Percentiles rank a stretch among this genome's conserved stretches.
phyloP scores from a whole-genome alignment of 129 eudicot species.

The Lactuca sativa region DNA sequence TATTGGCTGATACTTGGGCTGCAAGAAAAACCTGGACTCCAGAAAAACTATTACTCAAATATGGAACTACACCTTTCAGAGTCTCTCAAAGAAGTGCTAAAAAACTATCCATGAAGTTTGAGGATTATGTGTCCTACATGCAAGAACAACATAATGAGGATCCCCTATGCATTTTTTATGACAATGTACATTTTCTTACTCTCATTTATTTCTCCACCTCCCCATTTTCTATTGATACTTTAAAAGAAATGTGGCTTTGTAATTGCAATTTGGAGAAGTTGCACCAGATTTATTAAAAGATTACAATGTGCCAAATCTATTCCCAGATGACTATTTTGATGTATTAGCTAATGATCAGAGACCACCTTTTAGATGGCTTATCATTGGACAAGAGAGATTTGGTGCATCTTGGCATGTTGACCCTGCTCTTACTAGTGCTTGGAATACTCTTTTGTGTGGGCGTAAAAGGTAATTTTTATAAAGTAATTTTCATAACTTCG shows the following conservation, averaged over 20 bases:
- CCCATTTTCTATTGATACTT: slow-evolving; percentile 3
- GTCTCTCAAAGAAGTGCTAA: slow-evolving; percentile 80
- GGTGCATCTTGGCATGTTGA: slow-evolving; percentile 99
- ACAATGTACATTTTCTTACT: slow-evolving; percentile 53
- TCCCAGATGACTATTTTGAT: slow-evolving; percentile 83
- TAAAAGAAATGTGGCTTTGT: slow-evolving; percentile 17
- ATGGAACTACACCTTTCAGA: slow-evolving; percentile 62
- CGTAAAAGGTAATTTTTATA: slow-evolving; percentile 72
- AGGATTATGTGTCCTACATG: slow-evolving; percentile 76
- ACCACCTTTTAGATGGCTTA: slow-evolving; percentile 95
- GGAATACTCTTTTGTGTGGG: slow-evolving; percentile 80
- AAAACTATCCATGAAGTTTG: slow-evolving; percentile 64
- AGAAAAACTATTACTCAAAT: slow-evolving; percentile 61
- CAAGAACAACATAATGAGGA: slow-evolving; percentile 94
- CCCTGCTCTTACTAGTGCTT: slow-evolving; percentile 98
- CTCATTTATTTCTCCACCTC: background rate
- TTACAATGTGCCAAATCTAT: slow-evolving; percentile 83
- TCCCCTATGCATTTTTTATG: slow-evolving; percentile 89
- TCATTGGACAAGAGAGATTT: slow-evolving; percentile 96
- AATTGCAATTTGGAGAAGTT: slow-evolving; percentile 85
- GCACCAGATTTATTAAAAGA: slow-evolving; percentile 80
- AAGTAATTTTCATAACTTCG: too few relatives aligned
- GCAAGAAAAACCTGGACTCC: slow-evolving; percentile 82
- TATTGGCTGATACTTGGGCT: slow-evolving; percentile 82
- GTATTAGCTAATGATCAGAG: slow-evolving; percentile 74